These are phyloP conservation scores for Boletus vinaceobasis DNA, from an alignment of 768 basidiomycete species.

Conservation along the genomic window DNA sequence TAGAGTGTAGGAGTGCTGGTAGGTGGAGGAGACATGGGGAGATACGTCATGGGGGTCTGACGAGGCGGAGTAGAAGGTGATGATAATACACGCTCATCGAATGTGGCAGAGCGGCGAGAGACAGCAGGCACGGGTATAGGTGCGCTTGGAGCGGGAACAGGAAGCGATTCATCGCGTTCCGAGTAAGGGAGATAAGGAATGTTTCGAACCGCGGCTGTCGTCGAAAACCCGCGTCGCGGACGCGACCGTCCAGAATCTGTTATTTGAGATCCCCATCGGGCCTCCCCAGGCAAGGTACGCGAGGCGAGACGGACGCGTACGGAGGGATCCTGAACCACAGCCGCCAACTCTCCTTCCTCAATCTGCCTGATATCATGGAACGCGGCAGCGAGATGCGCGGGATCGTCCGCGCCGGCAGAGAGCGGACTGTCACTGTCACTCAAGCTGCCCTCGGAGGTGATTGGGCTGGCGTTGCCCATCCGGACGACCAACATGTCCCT, in stretches of 20 bases:
- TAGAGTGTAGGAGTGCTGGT: conserved; percentile 56
- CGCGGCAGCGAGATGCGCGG: conserved; percentile 37
- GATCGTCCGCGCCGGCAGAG: conserved; percentile 43
- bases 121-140: conserved; percentile 30
- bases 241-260: conserved; percentile 2
- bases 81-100: conserved; percentile 18
- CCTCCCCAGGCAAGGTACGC: conserved; percentile 11
- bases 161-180: conserved; percentile 6
- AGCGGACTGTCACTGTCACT: conserved; percentile 51
- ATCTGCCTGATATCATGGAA: conserved; percentile 30
- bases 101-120: conserved; percentile 17
- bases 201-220: background rate
- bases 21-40: conserved; percentile 52
- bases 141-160: conserved; percentile 23
- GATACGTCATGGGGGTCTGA: conserved; percentile 20
- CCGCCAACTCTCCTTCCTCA: conserved; percentile 5
- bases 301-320: conserved; percentile 24
- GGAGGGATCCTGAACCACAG: conserved; percentile 8
- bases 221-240: conserved; percentile 3
- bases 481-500: conserved; percentile 32
- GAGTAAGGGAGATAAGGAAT: background rate
- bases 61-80: conserved; percentile 34
- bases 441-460: conserved; percentile 40
- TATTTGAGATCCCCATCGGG: conserved; percentile 3
- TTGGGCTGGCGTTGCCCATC: conserved; percentile 34